Evolutionary conservation across 371 early-diverging fungal species (phyloP).

Genomic region (Syncephalis plumigaleata): DNA sequence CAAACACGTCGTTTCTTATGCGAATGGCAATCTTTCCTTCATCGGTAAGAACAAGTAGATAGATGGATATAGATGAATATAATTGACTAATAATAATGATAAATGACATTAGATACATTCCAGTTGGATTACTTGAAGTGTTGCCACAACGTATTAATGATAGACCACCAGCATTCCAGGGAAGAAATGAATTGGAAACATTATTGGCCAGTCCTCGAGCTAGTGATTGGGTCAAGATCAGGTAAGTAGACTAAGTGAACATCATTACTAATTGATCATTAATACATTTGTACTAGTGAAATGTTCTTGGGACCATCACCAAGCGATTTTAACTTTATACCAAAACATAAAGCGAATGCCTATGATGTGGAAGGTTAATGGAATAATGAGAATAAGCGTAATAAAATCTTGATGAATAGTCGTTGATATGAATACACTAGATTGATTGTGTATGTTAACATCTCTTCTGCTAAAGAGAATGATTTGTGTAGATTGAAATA

Average conservation of each 20-base stretch:
- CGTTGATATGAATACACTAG: no score
- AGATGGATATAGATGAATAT: background rate
- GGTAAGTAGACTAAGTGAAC: constrained; percentile 9
- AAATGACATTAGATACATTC: constrained; percentile 53
- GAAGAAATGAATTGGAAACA: constrained; percentile 87
- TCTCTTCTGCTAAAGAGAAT: no score
- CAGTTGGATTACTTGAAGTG: constrained; percentile 82
- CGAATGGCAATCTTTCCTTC: constrained; percentile 84
- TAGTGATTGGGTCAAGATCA: constrained; percentile 81
- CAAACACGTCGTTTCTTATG: constrained; percentile 71
- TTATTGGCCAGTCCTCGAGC: constrained; percentile 71
- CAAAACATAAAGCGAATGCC: constrained; percentile 86
- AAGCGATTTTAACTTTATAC: constrained; percentile 68
- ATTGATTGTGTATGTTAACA: no score
- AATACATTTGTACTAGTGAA: constrained; percentile 27
- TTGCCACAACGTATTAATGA: constrained; percentile 85
- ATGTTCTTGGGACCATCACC: constrained; percentile 73
- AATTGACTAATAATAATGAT: no score
- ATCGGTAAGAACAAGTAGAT: constrained; percentile 17
- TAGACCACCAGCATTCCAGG: constrained; percentile 69
- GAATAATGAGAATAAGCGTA: no score
- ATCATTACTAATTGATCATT: background rate
- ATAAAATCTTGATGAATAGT: no score
- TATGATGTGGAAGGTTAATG: constrained; percentile 17
- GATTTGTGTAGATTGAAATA: no score